Base-by-base conservation (phyloP, 2,329 filamentous ascomycete genomes). In the Phyllosticta citriasiana region DNA sequence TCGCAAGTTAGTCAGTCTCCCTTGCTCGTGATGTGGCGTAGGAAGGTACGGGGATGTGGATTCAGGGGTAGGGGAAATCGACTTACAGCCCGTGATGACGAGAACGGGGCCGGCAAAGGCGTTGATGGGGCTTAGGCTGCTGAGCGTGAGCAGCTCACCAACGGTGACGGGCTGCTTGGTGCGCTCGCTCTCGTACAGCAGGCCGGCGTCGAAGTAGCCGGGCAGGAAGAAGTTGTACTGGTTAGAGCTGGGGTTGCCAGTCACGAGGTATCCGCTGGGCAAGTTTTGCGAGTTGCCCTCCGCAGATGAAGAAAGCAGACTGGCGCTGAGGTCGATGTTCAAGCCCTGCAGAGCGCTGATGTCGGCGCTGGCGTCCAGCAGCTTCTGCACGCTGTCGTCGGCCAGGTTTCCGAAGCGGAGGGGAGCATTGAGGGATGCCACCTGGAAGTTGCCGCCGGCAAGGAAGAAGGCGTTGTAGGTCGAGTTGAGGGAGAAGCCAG, bases 141-240 rank as follows among this genome's bases (percentile, higher is more conserved):
- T 79, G 4, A 86, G 69, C 1, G 83, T 86, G 52, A 87, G 69
- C 1, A 87, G 68, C 69, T 87, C 84, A 25, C 83, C 85, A 0
- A 79, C 66, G 0, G 84, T 79, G 10, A 82, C 79, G 0, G 84
- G 83, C 68, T 85, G 78, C n/a, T 80, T 80, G 1, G 73, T 79
- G 56, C 66, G 62, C 64, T 77, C 78, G 1, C 79, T 76, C 9
- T 74, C 67, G 0, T 77, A 66, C 33, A 85, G 73, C 12, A 88
- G 71, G 2, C 68, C 74, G 1, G 80, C 77, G 63, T 86, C 83
- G 62, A 85, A 87, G 63, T 77, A 74, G 2, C 75, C 77, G 1
- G 82, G 80, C 2, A 69, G 66, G 52, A 78, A 70, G 70, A 78
- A 78, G 30, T 79, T 77, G 66, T 75, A 79, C 59, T 86, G 80